These are phyloP conservation scores for Sporothrix sp. DNA, from an alignment of 2,329 filamentous ascomycete genomes.

Conservation along the genomic window DNA sequence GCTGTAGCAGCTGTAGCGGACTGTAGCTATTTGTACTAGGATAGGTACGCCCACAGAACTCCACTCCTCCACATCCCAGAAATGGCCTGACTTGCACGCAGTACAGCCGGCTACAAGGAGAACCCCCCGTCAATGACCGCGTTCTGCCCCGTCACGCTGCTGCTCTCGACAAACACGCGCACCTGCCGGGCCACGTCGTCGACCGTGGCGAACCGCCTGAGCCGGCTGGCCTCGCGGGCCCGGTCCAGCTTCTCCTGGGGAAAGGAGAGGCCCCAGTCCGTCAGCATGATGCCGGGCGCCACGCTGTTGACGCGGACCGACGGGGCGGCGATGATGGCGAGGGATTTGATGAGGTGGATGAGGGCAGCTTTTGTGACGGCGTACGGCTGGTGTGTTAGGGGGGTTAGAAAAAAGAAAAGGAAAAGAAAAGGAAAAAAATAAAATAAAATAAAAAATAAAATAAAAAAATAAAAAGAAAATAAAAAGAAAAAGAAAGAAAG, in stretches of 20 bases:
- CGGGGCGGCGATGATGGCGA: constrained; percentile 43
- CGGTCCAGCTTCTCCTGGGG: constrained; percentile 44
- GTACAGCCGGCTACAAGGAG: constrained; percentile 8
- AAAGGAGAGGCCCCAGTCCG: constrained; percentile 57
- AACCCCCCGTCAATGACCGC: constrained; percentile 17
- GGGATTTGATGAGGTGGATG: constrained; percentile 45
- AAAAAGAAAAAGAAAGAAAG: not conserved
- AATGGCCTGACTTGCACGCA: too few species aligned
- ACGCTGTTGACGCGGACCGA: constrained; percentile 50
- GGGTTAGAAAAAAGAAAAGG: not conserved
- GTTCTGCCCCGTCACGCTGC: constrained; percentile 16
- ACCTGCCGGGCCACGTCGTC: constrained; percentile 25
- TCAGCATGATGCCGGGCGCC: constrained; percentile 43
- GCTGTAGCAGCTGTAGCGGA: too few species aligned
- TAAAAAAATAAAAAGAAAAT: not conserved
- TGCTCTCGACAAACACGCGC: constrained; percentile 14
- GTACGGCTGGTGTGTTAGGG: constrained; percentile 45
- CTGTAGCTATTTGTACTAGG: too few species aligned
- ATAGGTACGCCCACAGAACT: too few species aligned
- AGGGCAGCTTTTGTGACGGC: constrained; percentile 68
- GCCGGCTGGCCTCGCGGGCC: constrained; percentile 43
- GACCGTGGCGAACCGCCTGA: constrained; percentile 50
- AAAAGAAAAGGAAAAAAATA: not conserved
- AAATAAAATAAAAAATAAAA: not conserved
- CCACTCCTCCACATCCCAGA: not conserved